Evolutionary conservation across 2,329 filamentous ascomycete genomes (phyloP), one percentile per base, ranked within the genome.

Genomic region (Parastagonospora nodorum): DNA sequence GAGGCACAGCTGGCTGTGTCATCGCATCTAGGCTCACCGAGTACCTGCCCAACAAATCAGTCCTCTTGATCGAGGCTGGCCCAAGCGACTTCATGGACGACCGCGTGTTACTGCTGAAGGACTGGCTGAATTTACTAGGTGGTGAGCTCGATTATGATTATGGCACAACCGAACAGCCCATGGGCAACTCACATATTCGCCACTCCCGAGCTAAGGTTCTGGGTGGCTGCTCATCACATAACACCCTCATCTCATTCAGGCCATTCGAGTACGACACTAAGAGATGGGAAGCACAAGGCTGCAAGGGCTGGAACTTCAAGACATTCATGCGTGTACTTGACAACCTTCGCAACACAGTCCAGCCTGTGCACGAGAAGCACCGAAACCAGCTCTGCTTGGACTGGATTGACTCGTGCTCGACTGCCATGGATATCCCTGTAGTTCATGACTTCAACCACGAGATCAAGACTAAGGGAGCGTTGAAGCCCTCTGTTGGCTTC

Each of bases 141-240:
- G 90, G 90, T 68, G 74, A 96, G 69, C 83, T 96, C 54, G 92
- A 96, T 77, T 96, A 93, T 75, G 91, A 96, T 76, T 96, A 96
- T 76, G 84, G 84, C 67, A 96, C 91, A 30, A 90, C 87, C 41
- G 90, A 95, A 77, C 92, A 96, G 79, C 91, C 91, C 58, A 94
- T 76, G 84, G 90, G 91, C 70, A 96, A 96, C 80, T 94, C 89
- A 49, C 84, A 91, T 77, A 96, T 96, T 77, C 87, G 91, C 59
- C 92, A 96, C 79, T 95, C 92, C 11, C 88, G 92, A 56, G 92
- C 92, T 58, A 96, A 96, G 80, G 91, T 96, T 33, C 83, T 96
- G 28, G 92, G 92, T 62, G 92, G 92, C 61, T 96, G 92, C 81
- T 95, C 91, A 38, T 93, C 89, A 52, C 92, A 96, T 82, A 96